Conservation (phyloP, 768 basidiomycete genomes). For the Cystobasidium tubakii region DNA sequence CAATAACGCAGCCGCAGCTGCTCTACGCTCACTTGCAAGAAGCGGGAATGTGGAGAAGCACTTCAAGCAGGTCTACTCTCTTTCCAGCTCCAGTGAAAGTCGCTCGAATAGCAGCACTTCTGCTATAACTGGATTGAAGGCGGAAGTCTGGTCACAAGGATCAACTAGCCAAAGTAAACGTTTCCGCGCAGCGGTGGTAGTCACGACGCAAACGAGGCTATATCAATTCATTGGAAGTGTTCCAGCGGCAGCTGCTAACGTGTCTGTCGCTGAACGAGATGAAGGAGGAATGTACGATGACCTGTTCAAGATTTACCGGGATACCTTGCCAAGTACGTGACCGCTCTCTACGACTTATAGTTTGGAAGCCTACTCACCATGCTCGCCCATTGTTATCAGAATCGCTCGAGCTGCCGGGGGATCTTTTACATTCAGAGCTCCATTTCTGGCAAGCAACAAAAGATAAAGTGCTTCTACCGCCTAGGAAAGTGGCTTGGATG, state of each 20-base stretch:
- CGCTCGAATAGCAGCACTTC: slow-evolving; percentile 2
- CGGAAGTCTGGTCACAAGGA: slow-evolving; percentile 65
- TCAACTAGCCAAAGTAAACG: slow-evolving; percentile 55
- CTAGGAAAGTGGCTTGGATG: slow-evolving; percentile 80
- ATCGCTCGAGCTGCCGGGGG: slow-evolving; percentile 83
- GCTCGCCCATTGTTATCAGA: slow-evolving; percentile 54
- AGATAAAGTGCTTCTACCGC: slow-evolving; percentile 54
- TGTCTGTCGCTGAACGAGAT: slow-evolving; percentile 62
- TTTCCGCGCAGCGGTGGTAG: slow-evolving; percentile 60
- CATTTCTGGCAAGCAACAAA: slow-evolving; percentile 65
- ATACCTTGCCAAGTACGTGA: slow-evolving; percentile 69
- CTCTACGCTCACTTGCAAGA: slow-evolving; percentile 60
- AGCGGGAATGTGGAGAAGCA: slow-evolving; percentile 47
- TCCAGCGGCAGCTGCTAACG: slow-evolving; percentile 28
- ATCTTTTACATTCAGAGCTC: slow-evolving; percentile 64
- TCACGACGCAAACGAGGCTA: slow-evolving; percentile 77
- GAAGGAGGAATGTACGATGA: slow-evolving; percentile 70
- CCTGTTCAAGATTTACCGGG: slow-evolving; percentile 66
- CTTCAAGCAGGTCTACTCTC: slow-evolving; percentile 49
- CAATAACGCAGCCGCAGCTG: slow-evolving; percentile 55
- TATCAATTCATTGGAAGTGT: slow-evolving; percentile 72
- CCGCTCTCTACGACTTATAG: background rate
- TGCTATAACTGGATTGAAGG: slow-evolving; percentile 68
- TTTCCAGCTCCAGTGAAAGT: background rate
- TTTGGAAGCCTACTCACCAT: slow-evolving; percentile 30